phyloP scores from a whole-genome alignment of 2,329 filamentous ascomycete genomes.

The Nigrospora osmanthi region DNA sequence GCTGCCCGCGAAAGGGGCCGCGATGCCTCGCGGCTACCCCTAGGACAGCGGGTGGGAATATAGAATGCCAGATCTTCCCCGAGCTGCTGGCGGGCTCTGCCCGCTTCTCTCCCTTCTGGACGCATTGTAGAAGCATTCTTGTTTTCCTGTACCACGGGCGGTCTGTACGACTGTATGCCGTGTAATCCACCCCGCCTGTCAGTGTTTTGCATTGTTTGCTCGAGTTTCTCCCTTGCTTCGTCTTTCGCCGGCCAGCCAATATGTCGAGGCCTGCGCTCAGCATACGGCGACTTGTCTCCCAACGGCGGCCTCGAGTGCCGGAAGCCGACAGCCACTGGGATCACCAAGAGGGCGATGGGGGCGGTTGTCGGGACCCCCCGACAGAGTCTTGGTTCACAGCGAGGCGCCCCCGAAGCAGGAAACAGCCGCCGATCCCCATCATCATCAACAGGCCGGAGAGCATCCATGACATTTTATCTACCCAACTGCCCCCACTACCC shows the following conservation, averaged over 20 bases:
- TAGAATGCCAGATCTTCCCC: no score
- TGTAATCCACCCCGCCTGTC: conserved; percentile 12
- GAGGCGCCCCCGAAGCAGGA: conserved; percentile 19
- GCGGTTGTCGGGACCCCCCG: conserved; percentile 7
- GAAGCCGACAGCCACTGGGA: conserved; percentile 14
- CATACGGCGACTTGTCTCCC: conserved; percentile 34
- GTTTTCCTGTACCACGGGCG: no score
- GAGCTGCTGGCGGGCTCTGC: no score
- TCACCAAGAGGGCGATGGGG: conserved; percentile 6
- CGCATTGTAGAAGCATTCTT: no score
- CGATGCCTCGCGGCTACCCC: no score
- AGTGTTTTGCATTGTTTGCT: conserved; percentile 13
- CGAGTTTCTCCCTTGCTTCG: conserved; percentile 14
- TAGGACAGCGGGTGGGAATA: no score
- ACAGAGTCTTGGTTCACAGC: conserved; percentile 15
- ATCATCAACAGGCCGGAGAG: conserved; percentile 29
- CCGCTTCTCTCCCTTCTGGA: no score
- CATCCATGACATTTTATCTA: conserved; percentile 27
- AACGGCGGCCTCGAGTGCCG: conserved; percentile 17
- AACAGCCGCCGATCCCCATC: conserved; percentile 24
- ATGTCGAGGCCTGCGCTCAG: conserved; percentile 34
- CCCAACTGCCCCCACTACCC: conserved; percentile 28
- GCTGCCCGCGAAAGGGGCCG: no score
- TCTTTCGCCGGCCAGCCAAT: conserved; percentile 12
- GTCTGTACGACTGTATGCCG: not conserved